Evolutionary conservation across 345 rosid genomes (phyloP).

Genomic region (Hibiscus tridactylites): DNA sequence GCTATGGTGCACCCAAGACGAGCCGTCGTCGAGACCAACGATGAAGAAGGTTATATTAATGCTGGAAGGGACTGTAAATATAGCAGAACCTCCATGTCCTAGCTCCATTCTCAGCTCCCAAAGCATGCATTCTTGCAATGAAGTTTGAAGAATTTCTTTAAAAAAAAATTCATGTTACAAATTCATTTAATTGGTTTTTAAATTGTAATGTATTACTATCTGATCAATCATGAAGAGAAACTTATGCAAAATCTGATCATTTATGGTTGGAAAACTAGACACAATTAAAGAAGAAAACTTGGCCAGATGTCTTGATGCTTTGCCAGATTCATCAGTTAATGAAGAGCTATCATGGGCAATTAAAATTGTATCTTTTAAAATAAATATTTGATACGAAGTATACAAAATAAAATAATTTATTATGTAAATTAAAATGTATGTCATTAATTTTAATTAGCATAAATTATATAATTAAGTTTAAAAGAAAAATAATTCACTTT

Average conservation of each 20-base stretch:
- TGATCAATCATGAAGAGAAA: neutral
- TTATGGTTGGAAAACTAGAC: neutral
- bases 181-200: neutral
- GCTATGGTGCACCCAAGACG: constrained; percentile 22
- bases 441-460: too few species aligned
- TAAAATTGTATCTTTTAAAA: too few species aligned
- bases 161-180: neutral
- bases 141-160: neutral
- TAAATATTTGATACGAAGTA: too few species aligned
- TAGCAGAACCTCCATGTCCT: neutral
- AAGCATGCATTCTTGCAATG: neutral
- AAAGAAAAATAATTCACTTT: too few species aligned
- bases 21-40: constrained; percentile 18
- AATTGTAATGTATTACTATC: neutral
- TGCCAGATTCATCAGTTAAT: too few species aligned
- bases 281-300: too few species aligned
- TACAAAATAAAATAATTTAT: too few species aligned
- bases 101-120: neutral
- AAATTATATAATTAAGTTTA: too few species aligned
- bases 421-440: too few species aligned
- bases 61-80: neutral
- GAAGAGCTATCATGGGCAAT: too few species aligned
- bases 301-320: too few species aligned
- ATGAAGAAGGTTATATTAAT: constrained; percentile 21
- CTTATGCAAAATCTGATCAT: neutral